Percentiles rank a stretch among this genome's conserved stretches.
These are phyloP conservation scores for Dryas drummondii DNA, from an alignment of 306 rosid species.

Conservation along the genomic window DNA sequence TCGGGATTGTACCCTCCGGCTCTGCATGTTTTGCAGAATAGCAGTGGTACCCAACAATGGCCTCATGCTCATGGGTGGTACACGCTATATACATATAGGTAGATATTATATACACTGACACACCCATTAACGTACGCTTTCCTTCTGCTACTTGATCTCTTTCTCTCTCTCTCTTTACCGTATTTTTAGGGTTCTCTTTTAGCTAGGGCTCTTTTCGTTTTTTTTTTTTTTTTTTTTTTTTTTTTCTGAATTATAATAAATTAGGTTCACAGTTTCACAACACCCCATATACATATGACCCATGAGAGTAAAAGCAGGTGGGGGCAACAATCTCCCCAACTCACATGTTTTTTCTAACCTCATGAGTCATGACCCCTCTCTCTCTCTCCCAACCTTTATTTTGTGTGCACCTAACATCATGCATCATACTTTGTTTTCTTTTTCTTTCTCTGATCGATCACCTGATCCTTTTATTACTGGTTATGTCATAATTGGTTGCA, in stretches of 20 bases:
- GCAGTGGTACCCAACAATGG: neutral
- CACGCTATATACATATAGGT: neutral
- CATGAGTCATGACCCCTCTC: no score
- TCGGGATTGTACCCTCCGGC: slow-evolving; percentile 22
- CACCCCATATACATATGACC: neutral
- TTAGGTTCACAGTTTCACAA: neutral
- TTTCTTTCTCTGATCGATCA: no score
- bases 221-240: neutral
- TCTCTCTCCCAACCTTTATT: neutral
- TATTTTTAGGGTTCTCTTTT: slow-evolving; percentile 15
- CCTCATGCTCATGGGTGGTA: neutral
- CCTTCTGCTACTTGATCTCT: neutral
- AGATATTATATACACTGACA: neutral
- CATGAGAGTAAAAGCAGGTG: slow-evolving; percentile 14
- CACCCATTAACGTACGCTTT: slow-evolving; percentile 6
- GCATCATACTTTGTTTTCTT: neutral
- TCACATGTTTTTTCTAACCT: slow-evolving; percentile 13
- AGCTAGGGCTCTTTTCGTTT: neutral
- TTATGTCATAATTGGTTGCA: neutral
- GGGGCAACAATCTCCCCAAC: neutral
- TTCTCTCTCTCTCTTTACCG: neutral
- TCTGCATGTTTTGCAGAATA: neutral
- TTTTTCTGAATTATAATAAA: neutral
- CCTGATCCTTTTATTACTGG: slow-evolving; percentile 1
- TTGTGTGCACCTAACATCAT: neutral